Evolutionary conservation across 2,329 filamentous ascomycete genomes (phyloP).

Genomic region (Alternaria brassicae): DNA sequence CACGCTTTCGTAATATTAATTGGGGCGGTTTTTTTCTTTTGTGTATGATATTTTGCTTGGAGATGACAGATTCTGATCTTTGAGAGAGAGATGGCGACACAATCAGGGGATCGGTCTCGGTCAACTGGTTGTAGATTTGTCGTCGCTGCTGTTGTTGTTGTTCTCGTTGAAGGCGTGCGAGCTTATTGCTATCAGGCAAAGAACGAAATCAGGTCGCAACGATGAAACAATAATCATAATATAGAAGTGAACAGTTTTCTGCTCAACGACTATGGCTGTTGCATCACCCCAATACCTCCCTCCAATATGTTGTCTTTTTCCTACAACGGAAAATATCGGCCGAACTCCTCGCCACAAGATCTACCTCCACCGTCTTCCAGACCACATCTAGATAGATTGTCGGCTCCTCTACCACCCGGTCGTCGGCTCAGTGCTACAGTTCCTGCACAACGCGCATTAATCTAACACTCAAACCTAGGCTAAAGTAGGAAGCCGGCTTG

Average conservation of each 20-base stretch:
- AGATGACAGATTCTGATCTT: not conserved
- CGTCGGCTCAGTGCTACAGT: not conserved
- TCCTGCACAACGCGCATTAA: not conserved
- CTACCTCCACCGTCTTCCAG: not conserved
- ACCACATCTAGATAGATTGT: not conserved
- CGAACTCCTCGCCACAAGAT: not conserved
- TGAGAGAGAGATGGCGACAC: not conserved
- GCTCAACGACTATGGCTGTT: not conserved
- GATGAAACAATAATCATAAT: not conserved
- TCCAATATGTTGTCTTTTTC: not conserved
- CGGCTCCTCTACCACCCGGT: not conserved
- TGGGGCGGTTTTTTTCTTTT: not conserved
- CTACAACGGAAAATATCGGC: not conserved
- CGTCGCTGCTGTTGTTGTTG: too few species aligned
- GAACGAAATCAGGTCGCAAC: not conserved
- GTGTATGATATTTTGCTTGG: conserved; percentile 30
- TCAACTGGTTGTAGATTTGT: not conserved
- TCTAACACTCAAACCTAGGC: conserved; percentile 2
- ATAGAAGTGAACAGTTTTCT: not conserved
- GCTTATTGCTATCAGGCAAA: not conserved
- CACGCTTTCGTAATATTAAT: conserved; percentile 3
- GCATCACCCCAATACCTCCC: not conserved
- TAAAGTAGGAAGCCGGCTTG: conserved; percentile 4
- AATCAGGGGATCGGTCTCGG: not conserved
- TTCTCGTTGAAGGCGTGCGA: not conserved